Conservation (phyloP, 2,329 filamentous ascomycete species). For the Fusarium pseudonygamai region DNA sequence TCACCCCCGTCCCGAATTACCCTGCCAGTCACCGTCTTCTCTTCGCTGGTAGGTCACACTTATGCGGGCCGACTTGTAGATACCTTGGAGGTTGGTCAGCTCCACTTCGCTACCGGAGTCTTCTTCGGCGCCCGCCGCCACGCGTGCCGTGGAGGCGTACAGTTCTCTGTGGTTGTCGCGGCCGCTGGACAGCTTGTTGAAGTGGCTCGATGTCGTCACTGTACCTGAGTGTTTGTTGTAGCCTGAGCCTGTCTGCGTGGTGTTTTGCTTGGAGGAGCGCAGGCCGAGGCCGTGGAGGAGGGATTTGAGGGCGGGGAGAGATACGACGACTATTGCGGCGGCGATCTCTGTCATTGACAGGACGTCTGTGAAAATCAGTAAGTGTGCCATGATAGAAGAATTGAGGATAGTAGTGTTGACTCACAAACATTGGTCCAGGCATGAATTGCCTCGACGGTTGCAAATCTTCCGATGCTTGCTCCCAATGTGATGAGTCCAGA, state of each 20-base stretch:
- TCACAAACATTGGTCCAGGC: constrained; percentile 40
- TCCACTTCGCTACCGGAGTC: constrained; percentile 39
- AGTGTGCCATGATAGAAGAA: fast-evolving
- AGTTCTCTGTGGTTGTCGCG: constrained; percentile 19
- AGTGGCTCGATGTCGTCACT: constrained; percentile 17
- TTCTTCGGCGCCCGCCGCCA: constrained; percentile 21
- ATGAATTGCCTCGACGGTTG: constrained; percentile 34
- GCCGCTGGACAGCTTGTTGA: constrained; percentile 35
- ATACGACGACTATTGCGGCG: constrained; percentile 35
- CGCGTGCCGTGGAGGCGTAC: constrained; percentile 17
- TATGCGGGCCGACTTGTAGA: constrained; percentile 38
- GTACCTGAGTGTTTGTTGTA: constrained; percentile 22
- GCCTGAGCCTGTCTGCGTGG: constrained; percentile 24
- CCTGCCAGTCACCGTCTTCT: constrained; percentile 6
- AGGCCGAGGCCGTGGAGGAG: constrained; percentile 27
- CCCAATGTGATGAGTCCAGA: constrained; percentile 32
- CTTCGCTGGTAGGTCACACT: constrained; percentile 33
- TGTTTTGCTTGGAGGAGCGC: constrained; percentile 26
- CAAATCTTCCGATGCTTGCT: constrained; percentile 30
- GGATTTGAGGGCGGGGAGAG: constrained; percentile 32
- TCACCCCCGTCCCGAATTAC: neutral
- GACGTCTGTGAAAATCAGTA: constrained; percentile 8
- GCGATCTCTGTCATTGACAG: constrained; percentile 34
- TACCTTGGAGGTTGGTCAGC: constrained; percentile 32
- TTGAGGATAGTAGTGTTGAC: neutral